Base-by-base conservation (phyloP, 495 filamentous ascomycete genomes). In the Recurvomyces mirabilis region DNA sequence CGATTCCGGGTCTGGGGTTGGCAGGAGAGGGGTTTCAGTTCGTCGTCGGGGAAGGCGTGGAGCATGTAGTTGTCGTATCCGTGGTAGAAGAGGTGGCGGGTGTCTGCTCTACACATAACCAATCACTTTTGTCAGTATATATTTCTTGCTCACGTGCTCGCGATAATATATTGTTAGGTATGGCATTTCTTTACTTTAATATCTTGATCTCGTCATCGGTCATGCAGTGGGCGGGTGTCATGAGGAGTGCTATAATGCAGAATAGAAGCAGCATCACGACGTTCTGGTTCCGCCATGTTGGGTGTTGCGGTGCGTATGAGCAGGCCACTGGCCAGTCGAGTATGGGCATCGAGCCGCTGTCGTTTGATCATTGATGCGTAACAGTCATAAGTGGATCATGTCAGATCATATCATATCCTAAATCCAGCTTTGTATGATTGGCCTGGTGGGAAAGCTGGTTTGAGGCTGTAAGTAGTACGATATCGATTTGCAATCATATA, bases 31-130 rank as follows among this genome's bases (percentile, higher is more conserved):
- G 91, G 91, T 51, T 83, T 81, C 37, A 98, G 69, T 75, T 98
- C 91, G 58, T 98, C 91, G 66, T 95, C 91, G 24, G 91, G 91
- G 56, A 96, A 98, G 38, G 93, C 93, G 57, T 89, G 72, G 36
- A 75, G 68, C 73, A 95, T 84, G 67, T 98, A 98, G 59, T 87
- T 94, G 57, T 93, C 80, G 68, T 80, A 98, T 43, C 91, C 91
- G 65, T 98, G 93, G 56, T 91, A 95, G 68, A 98, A 96, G 73
- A 95, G 87, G 47, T 80, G 75, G 42, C 87, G 78, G 30, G 89
- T 87, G 61, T 94, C 86, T 57, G 75, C 76, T 50, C 76, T 78
- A 50, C 71, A 66, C 41, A 4, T 21, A 32, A 48, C 22, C 57
- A 39, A 25, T 29, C 26, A 11, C n/a, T n/a, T n/a, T n/a, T n/a